These are phyloP conservation scores for Mrakia frigida DNA, from an alignment of 768 basidiomycete species.

Conservation along the genomic window DNA sequence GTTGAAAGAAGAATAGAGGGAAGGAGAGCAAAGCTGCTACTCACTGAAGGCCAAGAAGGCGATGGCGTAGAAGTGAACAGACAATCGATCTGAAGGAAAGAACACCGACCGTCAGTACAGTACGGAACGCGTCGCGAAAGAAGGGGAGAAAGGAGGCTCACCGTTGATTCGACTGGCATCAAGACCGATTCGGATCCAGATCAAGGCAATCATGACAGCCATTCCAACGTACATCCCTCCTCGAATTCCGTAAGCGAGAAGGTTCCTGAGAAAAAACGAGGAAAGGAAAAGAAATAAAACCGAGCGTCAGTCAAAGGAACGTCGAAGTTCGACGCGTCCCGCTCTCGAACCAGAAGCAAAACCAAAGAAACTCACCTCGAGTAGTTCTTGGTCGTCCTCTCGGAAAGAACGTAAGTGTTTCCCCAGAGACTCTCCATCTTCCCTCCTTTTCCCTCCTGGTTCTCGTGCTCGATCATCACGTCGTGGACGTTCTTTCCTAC, in stretches of 20 bases:
- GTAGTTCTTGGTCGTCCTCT: slow-evolving; percentile 54
- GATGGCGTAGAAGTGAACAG: slow-evolving; percentile 57
- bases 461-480: not conserved
- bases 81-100: slow-evolving; percentile 40
- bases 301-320: too few species aligned
- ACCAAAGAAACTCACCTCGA: slow-evolving; percentile 38
- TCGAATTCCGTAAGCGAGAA: slow-evolving; percentile 58
- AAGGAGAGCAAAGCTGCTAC: too few species aligned
- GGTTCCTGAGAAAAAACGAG: slow-evolving; percentile 42
- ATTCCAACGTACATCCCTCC: slow-evolving; percentile 53
- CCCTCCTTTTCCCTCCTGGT: slow-evolving; percentile 1
- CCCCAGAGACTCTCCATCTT: slow-evolving; percentile 4
- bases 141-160: not conserved
- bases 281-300: not conserved
- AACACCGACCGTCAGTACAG: too few species aligned
- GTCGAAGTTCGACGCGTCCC: not conserved
- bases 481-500: not conserved
- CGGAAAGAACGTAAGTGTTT: slow-evolving; percentile 49
- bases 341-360: too few species aligned
- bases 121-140: not conserved
- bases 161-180: slow-evolving; percentile 39
- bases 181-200: slow-evolving; percentile 49
- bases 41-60: slow-evolving; percentile 45
- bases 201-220: slow-evolving; percentile 48
- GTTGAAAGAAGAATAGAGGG: too few species aligned